phyloP scores from a whole-genome alignment of 805 yeast species.

The Suhomyces tanzawaensis region DNA sequence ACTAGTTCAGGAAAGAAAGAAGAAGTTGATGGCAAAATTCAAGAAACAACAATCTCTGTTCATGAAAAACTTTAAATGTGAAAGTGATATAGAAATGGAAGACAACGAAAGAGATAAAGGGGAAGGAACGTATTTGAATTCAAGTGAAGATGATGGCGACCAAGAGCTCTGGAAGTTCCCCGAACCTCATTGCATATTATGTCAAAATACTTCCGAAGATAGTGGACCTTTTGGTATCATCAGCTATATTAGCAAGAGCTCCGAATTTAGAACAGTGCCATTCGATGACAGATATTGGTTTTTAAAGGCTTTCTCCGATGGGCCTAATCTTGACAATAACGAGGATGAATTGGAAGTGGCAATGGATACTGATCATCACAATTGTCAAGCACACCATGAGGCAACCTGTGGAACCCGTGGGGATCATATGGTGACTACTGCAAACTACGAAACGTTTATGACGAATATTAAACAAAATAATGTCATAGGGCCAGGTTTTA shows the following conservation, averaged over 20 bases:
- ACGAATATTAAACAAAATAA: slow-evolving; percentile 30
- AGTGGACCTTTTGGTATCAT: slow-evolving; percentile 76
- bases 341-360: slow-evolving; percentile 14
- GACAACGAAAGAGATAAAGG: slow-evolving; percentile 24
- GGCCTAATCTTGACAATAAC: slow-evolving; percentile 30
- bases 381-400: not conserved
- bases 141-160: not conserved
- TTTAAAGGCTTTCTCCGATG: slow-evolving; percentile 56
- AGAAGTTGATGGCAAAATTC: slow-evolving; percentile 71
- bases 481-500: slow-evolving; percentile 74
- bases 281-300: slow-evolving; percentile 64
- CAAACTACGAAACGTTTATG: slow-evolving; percentile 41
- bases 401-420: too few relatives aligned
- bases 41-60: slow-evolving; percentile 78
- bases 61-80: slow-evolving; percentile 47
- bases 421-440: slow-evolving; percentile 12
- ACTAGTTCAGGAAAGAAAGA: slow-evolving; percentile 66
- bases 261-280: slow-evolving; percentile 64
- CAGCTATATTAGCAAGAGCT: slow-evolving; percentile 55
- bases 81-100: slow-evolving; percentile 43
- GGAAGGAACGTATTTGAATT: too few relatives aligned
- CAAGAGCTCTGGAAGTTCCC: slow-evolving; percentile 58
- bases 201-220: slow-evolving; percentile 70
- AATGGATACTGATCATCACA: not conserved
- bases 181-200: slow-evolving; percentile 71